These are phyloP conservation scores for Suillus alpinus DNA, from an alignment of 768 basidiomycete species.

Conservation along the genomic window DNA sequence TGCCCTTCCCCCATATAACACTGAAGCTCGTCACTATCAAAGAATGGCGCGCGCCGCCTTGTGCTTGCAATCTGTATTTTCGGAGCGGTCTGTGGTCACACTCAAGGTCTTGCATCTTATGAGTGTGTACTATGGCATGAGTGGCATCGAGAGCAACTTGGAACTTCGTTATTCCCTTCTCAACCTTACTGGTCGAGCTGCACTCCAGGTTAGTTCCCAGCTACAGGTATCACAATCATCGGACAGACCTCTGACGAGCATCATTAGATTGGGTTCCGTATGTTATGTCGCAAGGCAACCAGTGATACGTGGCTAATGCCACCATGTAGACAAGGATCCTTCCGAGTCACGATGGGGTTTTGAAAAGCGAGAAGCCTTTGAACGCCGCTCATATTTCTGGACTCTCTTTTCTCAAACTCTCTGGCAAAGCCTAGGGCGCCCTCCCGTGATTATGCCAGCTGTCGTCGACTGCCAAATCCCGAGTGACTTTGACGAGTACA, in stretches of 20 bases:
- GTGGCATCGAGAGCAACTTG: constrained; percentile 48
- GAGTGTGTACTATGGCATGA: constrained; percentile 54
- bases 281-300: not conserved
- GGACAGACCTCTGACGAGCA: not conserved
- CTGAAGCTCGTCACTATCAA: constrained; percentile 52
- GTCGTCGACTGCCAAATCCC: constrained; percentile 48
- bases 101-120: constrained; percentile 50
- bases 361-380: constrained; percentile 47
- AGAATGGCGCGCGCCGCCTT: constrained; percentile 45
- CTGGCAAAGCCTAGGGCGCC: constrained; percentile 54
- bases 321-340: constrained; percentile 44
- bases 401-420: constrained; percentile 45
- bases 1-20: constrained; percentile 42
- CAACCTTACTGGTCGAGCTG: constrained; percentile 46
- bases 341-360: constrained; percentile 52
- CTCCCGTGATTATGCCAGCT: constrained; percentile 41
- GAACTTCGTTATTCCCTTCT: constrained; percentile 46
- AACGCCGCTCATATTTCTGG: constrained; percentile 55
- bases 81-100: constrained; percentile 44
- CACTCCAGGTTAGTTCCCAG: constrained; percentile 39
- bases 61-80: constrained; percentile 43
- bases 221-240: not conserved
- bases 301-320: constrained; percentile 9
- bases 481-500: constrained; percentile 42
- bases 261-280: constrained; percentile 15